Percentiles rank a stretch among this genome's conserved stretches.
Conservation (phyloP, 2,329 filamentous ascomycete species). For the Sporothrix globosa region DNA sequence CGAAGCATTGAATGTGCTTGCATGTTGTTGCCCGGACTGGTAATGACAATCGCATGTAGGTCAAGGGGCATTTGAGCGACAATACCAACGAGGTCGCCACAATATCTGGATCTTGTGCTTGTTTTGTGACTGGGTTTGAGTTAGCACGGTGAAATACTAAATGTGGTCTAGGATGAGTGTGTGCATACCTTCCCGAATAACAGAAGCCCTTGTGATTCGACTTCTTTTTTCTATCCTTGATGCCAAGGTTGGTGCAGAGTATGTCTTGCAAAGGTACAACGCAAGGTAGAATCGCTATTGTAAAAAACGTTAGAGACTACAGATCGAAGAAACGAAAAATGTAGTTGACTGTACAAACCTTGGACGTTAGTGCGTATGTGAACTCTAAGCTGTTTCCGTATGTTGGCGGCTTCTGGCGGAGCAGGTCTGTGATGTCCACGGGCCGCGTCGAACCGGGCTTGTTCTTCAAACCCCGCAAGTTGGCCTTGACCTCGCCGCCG, state of each 20-base stretch:
- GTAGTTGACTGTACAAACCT: conserved; percentile 55
- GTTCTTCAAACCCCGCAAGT: conserved; percentile 91
- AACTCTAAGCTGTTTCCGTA: conserved; percentile 81
- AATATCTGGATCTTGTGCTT: conserved; percentile 85
- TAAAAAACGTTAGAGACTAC: background rate
- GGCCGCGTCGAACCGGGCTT: conserved; percentile 93
- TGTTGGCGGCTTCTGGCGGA: conserved; percentile 67
- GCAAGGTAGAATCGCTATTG: conserved; percentile 71
- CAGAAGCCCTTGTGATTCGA: conserved; percentile 77
- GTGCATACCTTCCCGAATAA: conserved; percentile 77
- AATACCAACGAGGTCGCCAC: conserved; percentile 85
- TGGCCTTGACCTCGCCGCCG: conserved; percentile 84
- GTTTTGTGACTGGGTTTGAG: conserved; percentile 66
- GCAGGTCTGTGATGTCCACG: conserved; percentile 79
- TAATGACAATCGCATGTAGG: conserved; percentile 76
- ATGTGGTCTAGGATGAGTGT: background rate
- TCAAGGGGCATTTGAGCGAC: conserved; percentile 90
- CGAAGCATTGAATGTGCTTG: conserved; percentile 92
- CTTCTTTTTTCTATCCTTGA: conserved; percentile 65
- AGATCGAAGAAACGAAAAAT: too few relatives aligned
- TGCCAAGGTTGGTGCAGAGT: conserved; percentile 72
- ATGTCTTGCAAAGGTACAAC: conserved; percentile 74
- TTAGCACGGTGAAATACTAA: conserved; percentile 33
- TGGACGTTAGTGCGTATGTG: conserved; percentile 88
- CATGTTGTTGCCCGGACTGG: conserved; percentile 81